Evolutionary conservation across 305 asterid species (phyloP).

Genomic region (Rubia tinctorum): DNA sequence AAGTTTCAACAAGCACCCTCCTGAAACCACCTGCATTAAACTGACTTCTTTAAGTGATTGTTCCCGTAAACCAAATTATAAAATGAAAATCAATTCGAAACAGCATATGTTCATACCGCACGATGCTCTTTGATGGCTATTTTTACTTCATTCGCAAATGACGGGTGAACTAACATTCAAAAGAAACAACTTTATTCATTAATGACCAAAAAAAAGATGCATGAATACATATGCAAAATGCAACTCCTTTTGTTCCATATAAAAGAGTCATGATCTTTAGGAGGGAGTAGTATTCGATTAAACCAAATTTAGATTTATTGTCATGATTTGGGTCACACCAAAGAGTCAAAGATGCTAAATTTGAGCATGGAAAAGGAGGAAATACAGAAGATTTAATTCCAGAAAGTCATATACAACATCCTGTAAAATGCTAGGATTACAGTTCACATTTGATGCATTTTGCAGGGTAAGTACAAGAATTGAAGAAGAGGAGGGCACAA

Average conservation of each 20-base stretch:
- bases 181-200: not conserved
- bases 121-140: conserved; percentile 52
- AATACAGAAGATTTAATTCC: not conserved
- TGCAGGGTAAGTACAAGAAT: not conserved
- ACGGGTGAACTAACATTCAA: conserved; percentile 44
- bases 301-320: not conserved
- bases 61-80: not conserved
- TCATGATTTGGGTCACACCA: not conserved
- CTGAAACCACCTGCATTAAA: conserved; percentile 54
- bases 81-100: not conserved
- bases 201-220: not conserved
- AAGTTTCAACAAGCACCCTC: conserved; percentile 73
- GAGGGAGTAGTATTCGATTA: not conserved
- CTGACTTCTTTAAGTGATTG: conserved; percentile 17
- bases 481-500: not conserved
- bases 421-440: conserved; percentile 2
- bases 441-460: not conserved
- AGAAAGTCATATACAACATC: not conserved
- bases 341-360: not conserved
- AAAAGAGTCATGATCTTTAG: not conserved
- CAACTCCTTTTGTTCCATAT: not conserved
- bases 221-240: not conserved
- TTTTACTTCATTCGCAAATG: conserved; percentile 50
- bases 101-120: conserved; percentile 40
- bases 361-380: not conserved